Conservation (phyloP, 805 yeast genomes). For the Cyberlindnera maritima region DNA sequence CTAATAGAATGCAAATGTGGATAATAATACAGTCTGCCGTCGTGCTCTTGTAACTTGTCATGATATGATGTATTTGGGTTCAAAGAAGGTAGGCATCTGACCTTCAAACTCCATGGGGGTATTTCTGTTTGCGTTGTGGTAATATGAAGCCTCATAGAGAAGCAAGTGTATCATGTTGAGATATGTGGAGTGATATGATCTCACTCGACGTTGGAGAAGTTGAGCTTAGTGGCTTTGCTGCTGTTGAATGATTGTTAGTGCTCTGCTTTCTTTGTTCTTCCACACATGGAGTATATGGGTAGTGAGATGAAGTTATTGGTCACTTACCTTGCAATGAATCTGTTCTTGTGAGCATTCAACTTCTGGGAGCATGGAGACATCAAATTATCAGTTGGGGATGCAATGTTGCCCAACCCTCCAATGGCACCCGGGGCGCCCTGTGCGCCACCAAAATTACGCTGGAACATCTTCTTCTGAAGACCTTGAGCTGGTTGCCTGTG, state of each 20-base stretch:
- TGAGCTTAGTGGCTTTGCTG: slow-evolving; percentile 14
- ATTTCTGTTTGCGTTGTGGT: too few species aligned
- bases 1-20: too few species aligned
- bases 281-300: not conserved
- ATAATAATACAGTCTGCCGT: too few species aligned
- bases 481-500: slow-evolving; percentile 23
- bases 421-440: slow-evolving; percentile 6
- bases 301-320: not conserved
- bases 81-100: too few species aligned
- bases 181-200: too few species aligned
- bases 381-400: slow-evolving; percentile 56
- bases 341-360: slow-evolving; percentile 46
- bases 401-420: slow-evolving; percentile 1
- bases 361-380: slow-evolving; percentile 60
- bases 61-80: too few species aligned
- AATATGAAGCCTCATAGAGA: too few species aligned
- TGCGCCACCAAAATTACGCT: slow-evolving; percentile 17
- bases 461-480: slow-evolving; percentile 24
- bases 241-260: slow-evolving; percentile 3
- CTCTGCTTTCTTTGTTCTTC: too few species aligned
- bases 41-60: too few species aligned
- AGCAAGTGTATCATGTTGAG: too few species aligned
- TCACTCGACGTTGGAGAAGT: slow-evolving; percentile 4
- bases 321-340: slow-evolving; percentile 37
- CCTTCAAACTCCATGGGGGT: too few species aligned